phyloP scores from a whole-genome alignment of 768 basidiomycete genomes.

The Tephrocybe sp. region DNA sequence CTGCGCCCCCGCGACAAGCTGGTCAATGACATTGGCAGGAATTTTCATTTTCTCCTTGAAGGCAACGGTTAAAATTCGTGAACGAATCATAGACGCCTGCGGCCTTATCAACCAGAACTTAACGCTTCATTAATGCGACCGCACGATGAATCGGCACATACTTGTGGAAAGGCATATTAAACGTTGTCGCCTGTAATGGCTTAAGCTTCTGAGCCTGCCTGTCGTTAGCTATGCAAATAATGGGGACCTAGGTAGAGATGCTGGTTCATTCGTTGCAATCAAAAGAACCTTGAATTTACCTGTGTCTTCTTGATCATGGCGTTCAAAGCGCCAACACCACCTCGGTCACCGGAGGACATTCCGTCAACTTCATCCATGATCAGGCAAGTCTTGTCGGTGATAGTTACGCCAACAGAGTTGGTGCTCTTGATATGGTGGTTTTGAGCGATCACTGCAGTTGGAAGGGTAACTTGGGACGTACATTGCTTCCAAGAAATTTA shows the following conservation, averaged over 20 bases:
- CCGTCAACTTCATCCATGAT: constrained; percentile 99
- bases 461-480: constrained; percentile 21
- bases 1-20: constrained; percentile 83
- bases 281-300: constrained; percentile 34
- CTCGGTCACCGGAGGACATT: constrained; percentile 97
- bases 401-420: constrained; percentile 66
- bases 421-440: constrained; percentile 35
- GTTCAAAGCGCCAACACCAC: constrained; percentile 92
- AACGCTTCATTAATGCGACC: not conserved
- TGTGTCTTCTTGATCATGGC: constrained; percentile 91
- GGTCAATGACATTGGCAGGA: constrained; percentile 88
- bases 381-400: constrained; percentile 80
- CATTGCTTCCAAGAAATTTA: constrained; percentile 70
- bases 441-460: not conserved
- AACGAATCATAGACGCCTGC: constrained; percentile 70
- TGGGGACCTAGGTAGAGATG: constrained; percentile 67
- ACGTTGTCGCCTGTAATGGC: constrained; percentile 73
- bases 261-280: not conserved
- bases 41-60: constrained; percentile 97
- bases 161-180: constrained; percentile 75
- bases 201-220: constrained; percentile 85
- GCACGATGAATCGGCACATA: constrained; percentile 28
- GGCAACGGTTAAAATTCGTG: constrained; percentile 81
- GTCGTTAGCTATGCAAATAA: constrained; percentile 98
- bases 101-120: constrained; percentile 51